These are phyloP conservation scores for Lathyrus sativus DNA, from an alignment of 306 rosid species.

Conservation along the genomic window DNA sequence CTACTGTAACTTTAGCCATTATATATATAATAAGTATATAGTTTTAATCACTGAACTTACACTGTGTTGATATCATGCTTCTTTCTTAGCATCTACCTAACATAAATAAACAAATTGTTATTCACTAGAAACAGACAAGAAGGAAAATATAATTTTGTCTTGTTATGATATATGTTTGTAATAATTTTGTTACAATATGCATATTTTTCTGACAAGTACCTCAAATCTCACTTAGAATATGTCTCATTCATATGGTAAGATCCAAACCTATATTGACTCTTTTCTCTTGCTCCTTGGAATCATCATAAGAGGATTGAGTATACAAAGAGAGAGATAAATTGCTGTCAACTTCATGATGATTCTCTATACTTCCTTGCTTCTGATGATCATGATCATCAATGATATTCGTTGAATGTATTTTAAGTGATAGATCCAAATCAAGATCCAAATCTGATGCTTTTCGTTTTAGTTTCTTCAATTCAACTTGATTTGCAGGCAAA, in stretches of 20 bases:
- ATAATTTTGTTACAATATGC: constrained; percentile 39
- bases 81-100: constrained; percentile 22
- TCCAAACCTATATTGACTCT: constrained; percentile 61
- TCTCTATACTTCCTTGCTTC: constrained; percentile 36
- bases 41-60: neutral
- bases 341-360: constrained; percentile 47
- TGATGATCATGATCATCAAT: constrained; percentile 22
- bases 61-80: constrained; percentile 26
- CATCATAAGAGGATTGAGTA: constrained; percentile 46
- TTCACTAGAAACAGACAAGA: constrained; percentile 39
- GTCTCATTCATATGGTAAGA: constrained; percentile 75
- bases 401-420: constrained; percentile 44
- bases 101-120: constrained; percentile 30
- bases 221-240: constrained; percentile 86
- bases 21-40: too few relatives aligned
- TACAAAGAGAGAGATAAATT: constrained; percentile 67
- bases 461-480: constrained; percentile 54
- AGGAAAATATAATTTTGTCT: constrained; percentile 36
- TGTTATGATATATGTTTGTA: constrained; percentile 23
- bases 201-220: constrained; percentile 55
- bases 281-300: constrained; percentile 33
- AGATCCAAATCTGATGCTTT: constrained; percentile 52
- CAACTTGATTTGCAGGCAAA: constrained; percentile 18
- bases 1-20: neutral
- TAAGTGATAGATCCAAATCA: constrained; percentile 77